Evolutionary conservation across 306 rosid genomes (phyloP).

Genomic region (Inga leiocalycina): DNA sequence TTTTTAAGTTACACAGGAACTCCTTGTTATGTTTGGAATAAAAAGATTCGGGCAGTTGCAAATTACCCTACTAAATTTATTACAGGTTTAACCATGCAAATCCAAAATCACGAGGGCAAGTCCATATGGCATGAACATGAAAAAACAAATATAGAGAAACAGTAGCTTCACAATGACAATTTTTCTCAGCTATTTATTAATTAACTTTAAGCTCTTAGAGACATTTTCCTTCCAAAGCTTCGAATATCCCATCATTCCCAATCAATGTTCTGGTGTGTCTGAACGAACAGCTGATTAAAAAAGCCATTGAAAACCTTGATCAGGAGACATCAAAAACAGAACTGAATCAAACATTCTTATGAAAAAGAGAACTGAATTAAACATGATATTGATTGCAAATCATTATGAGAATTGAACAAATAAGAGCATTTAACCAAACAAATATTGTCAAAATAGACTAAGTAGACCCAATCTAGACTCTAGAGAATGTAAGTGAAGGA

Average conservation of each 20-base stretch:
- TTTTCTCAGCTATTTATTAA: slow-evolving; percentile 3
- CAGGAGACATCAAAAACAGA: slow-evolving; percentile 23
- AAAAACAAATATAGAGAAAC: not conserved
- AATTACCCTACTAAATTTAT: not conserved
- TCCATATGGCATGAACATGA: slow-evolving; percentile 1
- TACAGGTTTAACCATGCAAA: not conserved
- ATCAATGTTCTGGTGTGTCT: slow-evolving; percentile 51
- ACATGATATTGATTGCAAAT: not conserved
- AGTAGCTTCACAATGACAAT: not conserved
- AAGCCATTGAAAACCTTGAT: slow-evolving; percentile 17
- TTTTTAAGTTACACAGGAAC: not conserved
- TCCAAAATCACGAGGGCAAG: slow-evolving; percentile 8
- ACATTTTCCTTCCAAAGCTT: slow-evolving; percentile 14
- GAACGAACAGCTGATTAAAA: slow-evolving; percentile 55
- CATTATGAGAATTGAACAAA: not conserved
- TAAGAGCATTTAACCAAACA: slow-evolving; percentile 3
- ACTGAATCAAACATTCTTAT: not conserved
- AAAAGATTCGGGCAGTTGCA: not conserved
- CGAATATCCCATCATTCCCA: slow-evolving; percentile 18
- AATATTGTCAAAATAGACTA: not conserved
- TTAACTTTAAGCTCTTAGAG: slow-evolving; percentile 18
- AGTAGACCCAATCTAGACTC: not conserved
- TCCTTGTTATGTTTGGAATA: not conserved
- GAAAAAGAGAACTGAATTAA: not conserved
- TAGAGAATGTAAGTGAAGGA: slow-evolving; percentile 2